Evolutionary conservation across 2,329 filamentous ascomycete species (phyloP).

Genomic region (Trichoderma atroviride): DNA sequence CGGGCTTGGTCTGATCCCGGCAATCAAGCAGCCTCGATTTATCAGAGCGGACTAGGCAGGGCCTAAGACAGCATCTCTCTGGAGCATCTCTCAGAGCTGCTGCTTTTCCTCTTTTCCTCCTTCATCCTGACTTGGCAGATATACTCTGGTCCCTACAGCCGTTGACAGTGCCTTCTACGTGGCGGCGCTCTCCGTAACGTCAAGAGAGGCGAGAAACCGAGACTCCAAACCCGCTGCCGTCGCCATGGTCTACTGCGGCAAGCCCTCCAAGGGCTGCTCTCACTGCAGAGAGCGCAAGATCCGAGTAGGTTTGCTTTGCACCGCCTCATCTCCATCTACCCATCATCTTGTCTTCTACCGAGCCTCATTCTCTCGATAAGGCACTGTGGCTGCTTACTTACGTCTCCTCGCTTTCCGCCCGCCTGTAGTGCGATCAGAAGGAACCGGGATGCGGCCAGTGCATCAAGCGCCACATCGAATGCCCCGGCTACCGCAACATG

Average conservation of each 20-base stretch:
- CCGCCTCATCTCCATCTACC: slow-evolving; percentile 6
- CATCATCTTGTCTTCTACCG: background rate
- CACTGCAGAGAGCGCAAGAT: slow-evolving; percentile 60
- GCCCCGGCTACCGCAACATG: slow-evolving; percentile 58
- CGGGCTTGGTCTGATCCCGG: background rate
- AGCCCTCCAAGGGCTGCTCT: slow-evolving; percentile 60
- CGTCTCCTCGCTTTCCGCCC: background rate
- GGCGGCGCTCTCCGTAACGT: background rate
- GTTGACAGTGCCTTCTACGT: background rate
- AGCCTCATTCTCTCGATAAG: slow-evolving; percentile 6
- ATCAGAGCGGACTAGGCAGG: background rate
- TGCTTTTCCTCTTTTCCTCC: background rate
- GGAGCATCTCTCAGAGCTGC: background rate
- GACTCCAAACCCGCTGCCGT: background rate
- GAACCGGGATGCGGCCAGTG: slow-evolving; percentile 58
- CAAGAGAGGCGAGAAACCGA: background rate
- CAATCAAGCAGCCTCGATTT: background rate
- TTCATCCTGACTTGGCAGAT: background rate
- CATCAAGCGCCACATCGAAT: slow-evolving; percentile 53
- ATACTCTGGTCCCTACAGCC: background rate
- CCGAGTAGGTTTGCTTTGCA: slow-evolving; percentile 48
- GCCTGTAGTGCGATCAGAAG: slow-evolving; percentile 54
- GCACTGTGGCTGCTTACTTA: slow-evolving; percentile 1
- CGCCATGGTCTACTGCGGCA: slow-evolving; percentile 60
- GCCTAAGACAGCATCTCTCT: background rate